phyloP scores from a whole-genome alignment of 768 basidiomycete species.

The Coprinellus aureogranulatus region DNA sequence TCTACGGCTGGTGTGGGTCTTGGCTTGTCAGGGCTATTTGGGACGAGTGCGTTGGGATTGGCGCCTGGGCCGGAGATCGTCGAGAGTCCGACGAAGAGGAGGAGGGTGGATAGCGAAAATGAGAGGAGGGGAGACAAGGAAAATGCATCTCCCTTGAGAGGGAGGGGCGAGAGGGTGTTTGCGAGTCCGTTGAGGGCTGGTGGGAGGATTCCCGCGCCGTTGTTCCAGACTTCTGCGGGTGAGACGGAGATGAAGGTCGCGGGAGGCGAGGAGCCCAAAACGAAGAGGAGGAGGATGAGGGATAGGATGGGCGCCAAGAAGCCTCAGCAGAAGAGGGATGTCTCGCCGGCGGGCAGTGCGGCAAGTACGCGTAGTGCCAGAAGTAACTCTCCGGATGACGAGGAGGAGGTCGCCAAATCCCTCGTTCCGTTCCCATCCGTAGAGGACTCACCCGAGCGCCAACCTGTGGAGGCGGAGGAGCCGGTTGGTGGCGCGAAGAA shows the following conservation, averaged over 20 bases:
- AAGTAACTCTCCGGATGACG: conserved; percentile 31
- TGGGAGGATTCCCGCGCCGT: neutral
- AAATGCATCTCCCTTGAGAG: conserved; percentile 45
- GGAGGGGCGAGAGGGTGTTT: neutral
- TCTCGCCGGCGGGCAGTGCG: conserved; percentile 6
- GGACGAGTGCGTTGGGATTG: neutral
- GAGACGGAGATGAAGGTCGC: conserved; percentile 50
- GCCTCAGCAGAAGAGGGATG: conserved; percentile 17
- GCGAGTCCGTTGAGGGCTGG: neutral
- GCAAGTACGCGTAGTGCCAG: neutral
- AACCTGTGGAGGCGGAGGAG: neutral
- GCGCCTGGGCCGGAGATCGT: conserved; percentile 9
- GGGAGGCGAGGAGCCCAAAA: conserved; percentile 21
- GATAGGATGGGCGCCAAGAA: conserved; percentile 14
- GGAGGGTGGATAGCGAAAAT: conserved; percentile 21
- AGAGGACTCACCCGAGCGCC: neutral
- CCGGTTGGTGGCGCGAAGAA: conserved; percentile 26
- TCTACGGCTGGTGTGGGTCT: neutral
- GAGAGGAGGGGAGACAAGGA: conserved; percentile 53
- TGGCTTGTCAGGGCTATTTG: neutral
- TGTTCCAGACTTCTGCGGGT: conserved; percentile 31
- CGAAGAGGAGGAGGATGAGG: conserved; percentile 29
- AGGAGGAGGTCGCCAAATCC: conserved; percentile 15
- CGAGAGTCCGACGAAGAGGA: conserved; percentile 20
- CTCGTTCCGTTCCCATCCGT: conserved; percentile 6